Evolutionary conservation across 805 yeast species (phyloP), one percentile per base, ranked within the genome.

Genomic region (Candida tibetensis): DNA sequence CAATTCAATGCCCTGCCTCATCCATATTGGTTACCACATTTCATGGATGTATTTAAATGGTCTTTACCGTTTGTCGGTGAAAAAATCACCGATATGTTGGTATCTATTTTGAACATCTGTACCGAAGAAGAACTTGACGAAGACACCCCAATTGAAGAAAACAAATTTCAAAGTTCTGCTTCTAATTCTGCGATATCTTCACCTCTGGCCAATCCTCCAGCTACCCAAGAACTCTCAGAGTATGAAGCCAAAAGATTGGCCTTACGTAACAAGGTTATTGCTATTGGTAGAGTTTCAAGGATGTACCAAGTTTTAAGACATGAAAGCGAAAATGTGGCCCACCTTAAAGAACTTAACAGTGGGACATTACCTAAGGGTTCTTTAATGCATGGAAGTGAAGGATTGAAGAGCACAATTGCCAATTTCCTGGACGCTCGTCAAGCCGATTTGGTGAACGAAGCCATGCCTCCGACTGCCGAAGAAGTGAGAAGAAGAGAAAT

Each of bases 11-110:
- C 82, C 53, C 81, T 89, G 19, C 95, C 96, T 4, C 98, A 91
- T 63, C 99, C 99, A 1, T 91, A 93, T 64, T 89, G 95, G 88
- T 71, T 93, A 49, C 98, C 98, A 5, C 89, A 89, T 60, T 87
- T 90, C 53, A 88, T 90, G 95, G 97, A 93, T 60, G 96, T 91
- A 5, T 91, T 91, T 62, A 84, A 95, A 8, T 93, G 98, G 98
- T 86, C 96, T 2, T 69, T 91, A 40, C 99, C 98, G 5, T 91
- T 93, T 68, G 97, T 93, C 17, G 98, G 97, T 15, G 96, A 91
- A 59, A 87, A 93, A 56, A 85, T 90, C 38, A 86, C 95, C 10
- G 98, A 93, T 58, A 90, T 91, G 84, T 72, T 91, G 55, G 85
- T 88, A 16, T 78, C 93, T 1, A 85, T 91, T 28, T 73, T 93